Conservation (phyloP, 768 basidiomycete genomes). For the Suillus subluteus region DNA sequence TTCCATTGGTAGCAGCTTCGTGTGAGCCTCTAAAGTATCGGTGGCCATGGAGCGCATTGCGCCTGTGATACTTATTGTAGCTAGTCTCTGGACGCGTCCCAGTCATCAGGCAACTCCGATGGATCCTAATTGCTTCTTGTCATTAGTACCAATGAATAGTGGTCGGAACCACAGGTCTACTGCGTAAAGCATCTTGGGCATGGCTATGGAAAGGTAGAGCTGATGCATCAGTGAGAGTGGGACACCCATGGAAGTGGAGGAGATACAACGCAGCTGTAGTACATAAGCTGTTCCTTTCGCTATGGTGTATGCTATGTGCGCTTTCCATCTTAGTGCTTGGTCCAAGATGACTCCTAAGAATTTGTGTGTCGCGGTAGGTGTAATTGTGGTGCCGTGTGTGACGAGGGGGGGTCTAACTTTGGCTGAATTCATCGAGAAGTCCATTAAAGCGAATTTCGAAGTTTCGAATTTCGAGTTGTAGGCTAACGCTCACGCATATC, state of each 20-base stretch:
- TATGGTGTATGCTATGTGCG: not conserved
- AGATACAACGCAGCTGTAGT: not conserved
- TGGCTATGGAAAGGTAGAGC: not conserved
- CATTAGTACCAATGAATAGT: not conserved
- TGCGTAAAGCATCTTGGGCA: slow-evolving; percentile 20
- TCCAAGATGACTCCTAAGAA: slow-evolving; percentile 14
- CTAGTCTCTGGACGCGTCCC: not conserved
- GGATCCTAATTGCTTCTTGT: not conserved
- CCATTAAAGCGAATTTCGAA: slow-evolving; percentile 24
- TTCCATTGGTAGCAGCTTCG: slow-evolving; percentile 20
- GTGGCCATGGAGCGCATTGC: slow-evolving; percentile 18
- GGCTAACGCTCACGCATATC: slow-evolving; percentile 15
- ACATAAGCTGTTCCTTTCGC: not conserved
- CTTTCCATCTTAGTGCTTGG: not conserved
- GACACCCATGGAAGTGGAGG: not conserved
- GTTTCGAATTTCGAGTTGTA: slow-evolving; percentile 30
- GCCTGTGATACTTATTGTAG: slow-evolving; percentile 17
- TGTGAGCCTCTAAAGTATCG: slow-evolving; percentile 22
- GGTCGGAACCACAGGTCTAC: slow-evolving; percentile 12
- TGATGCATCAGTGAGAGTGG: not conserved
- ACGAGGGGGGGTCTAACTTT: not conserved
- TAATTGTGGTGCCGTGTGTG: not conserved
- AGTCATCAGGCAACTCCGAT: not conserved
- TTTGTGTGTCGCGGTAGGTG: not conserved
- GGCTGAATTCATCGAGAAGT: slow-evolving; percentile 1